phyloP scores from a whole-genome alignment of 1,284 basidiomycete genomes.

The Sporisorium reilianum region DNA sequence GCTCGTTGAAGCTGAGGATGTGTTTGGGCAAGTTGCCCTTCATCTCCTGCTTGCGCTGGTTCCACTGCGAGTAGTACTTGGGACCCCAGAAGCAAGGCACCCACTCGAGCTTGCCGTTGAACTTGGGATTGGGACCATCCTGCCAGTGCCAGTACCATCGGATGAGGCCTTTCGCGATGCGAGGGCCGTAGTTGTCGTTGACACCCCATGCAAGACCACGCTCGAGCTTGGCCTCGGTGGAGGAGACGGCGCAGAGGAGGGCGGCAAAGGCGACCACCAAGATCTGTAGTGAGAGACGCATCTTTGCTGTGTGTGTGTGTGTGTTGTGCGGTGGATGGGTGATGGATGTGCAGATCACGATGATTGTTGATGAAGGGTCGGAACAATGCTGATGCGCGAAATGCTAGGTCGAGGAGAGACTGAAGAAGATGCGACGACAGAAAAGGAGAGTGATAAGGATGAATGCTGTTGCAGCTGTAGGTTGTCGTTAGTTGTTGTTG shows the following conservation, averaged over 20 bases:
- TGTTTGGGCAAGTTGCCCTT: constrained; percentile 45
- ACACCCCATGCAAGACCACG: constrained; percentile 63
- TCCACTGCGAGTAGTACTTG: constrained; percentile 55
- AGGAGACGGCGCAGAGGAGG: constrained; percentile 35
- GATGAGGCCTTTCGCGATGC: constrained; percentile 53
- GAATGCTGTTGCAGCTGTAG: constrained; percentile 42
- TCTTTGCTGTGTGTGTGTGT: constrained; percentile 19
- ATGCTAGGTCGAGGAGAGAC: constrained; percentile 18
- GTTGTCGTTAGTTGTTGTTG: constrained; percentile 7
- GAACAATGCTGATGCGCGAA: constrained; percentile 29
- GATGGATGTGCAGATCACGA: constrained; percentile 31
- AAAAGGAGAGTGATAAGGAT: not conserved
- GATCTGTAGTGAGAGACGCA: constrained; percentile 48
- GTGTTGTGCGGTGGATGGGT: constrained; percentile 9
- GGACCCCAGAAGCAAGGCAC: constrained; percentile 66
- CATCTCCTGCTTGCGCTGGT: constrained; percentile 58
- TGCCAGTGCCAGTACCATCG: constrained; percentile 68
- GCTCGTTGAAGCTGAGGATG: constrained; percentile 66
- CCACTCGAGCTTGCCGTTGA: constrained; percentile 51
- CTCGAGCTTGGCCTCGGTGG: constrained; percentile 36
- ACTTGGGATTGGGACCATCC: constrained; percentile 45
- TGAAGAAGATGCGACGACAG: constrained; percentile 19
- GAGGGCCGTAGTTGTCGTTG: constrained; percentile 56
- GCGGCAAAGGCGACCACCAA: constrained; percentile 41
- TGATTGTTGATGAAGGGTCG: constrained; percentile 1